Base-by-base conservation (phyloP, 2,329 filamentous ascomycete species). In the Trichoderma gracile region DNA sequence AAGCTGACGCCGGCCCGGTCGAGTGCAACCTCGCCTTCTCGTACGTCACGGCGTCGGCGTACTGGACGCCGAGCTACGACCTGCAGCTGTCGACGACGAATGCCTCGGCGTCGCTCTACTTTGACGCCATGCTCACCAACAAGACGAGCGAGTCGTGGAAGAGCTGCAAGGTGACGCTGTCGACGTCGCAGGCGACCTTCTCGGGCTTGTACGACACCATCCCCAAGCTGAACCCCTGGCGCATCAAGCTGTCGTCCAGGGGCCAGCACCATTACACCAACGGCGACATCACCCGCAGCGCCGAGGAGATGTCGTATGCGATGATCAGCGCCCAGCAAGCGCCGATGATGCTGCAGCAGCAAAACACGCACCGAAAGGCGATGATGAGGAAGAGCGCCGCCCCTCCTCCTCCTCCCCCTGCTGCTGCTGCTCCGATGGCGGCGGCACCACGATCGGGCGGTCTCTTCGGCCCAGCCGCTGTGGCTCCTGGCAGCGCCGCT, bases 111-210 rank as follows among this genome's bases (percentile, higher is more conserved):
- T 75, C 75, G 5, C 78, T 89, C 15, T 82, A 81, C 69, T 90
- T 89, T 71, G 84, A 88, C 62, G 86, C 87, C 1, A 81, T 84
- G 67, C 81, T 89, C 59, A 82, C 80, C 64, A 90, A 90, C 74
- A 77, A 77, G 57, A 88, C 86, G 0, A 86, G 84, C 0, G 87
- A 90, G 75, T 84, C 82, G 0, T 90, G 87, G 87, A 78, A 77
- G 33, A 82, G 84, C 73, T 83, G 84, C 72, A 84, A 82, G 67
- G 75, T 90, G 43, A 81, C 81, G 0, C 80, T 90, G 5, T 89
- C 87, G 3, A 89, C 86, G 0, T 88, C 86, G 0, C 84, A 89
- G 69, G 83, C 86, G 3, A 80, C 80, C 5, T 86, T 85, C 60
- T 79, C 82, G 1, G 82, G 82, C 1, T 75, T 88, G 2, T 79